Conservation (phyloP, 495 filamentous ascomycete genomes). For the Penicillium dipodomyicola region DNA sequence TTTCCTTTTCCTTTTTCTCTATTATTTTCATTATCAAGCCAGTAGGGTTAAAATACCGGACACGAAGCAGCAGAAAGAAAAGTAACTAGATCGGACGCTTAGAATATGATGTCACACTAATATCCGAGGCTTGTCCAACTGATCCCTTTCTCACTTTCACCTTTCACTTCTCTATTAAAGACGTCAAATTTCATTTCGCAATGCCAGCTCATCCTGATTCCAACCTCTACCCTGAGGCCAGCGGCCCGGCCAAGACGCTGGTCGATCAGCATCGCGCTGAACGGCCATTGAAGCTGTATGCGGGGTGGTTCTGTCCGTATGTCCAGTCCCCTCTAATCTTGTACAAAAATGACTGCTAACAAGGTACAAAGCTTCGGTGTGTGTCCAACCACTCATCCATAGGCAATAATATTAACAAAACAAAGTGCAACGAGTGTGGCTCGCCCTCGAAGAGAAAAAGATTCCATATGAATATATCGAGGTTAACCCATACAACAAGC, state of each 20-base stretch:
- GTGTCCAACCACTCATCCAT: neutral
- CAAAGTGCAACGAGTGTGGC: conserved; percentile 63
- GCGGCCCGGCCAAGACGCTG: conserved; percentile 47
- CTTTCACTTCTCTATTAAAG: neutral
- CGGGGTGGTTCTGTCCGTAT: conserved; percentile 61
- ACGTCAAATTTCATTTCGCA: neutral
- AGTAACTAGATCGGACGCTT: too few relatives aligned
- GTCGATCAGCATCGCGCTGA: conserved; percentile 49
- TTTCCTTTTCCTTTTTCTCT: neutral
- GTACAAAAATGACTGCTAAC: conserved; percentile 8
- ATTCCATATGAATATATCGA: conserved; percentile 73
- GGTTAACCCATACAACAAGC: conserved; percentile 69
- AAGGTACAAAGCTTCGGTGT: conserved; percentile 28
- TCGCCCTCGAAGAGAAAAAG: conserved; percentile 65
- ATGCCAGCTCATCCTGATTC: conserved; percentile 41
- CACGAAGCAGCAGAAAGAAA: too few relatives aligned
- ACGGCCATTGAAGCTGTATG: conserved; percentile 59
- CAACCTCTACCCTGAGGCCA: conserved; percentile 51
- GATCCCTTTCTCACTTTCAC: neutral
- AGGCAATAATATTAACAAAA: conserved; percentile 5
- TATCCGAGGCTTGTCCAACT: neutral
- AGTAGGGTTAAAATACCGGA: neutral
- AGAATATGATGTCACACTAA: neutral
- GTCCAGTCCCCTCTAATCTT: conserved; percentile 16
- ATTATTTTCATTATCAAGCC: neutral